Evolutionary conservation across 768 basidiomycete species (phyloP).

Genomic region (Calvatia gigantea): DNA sequence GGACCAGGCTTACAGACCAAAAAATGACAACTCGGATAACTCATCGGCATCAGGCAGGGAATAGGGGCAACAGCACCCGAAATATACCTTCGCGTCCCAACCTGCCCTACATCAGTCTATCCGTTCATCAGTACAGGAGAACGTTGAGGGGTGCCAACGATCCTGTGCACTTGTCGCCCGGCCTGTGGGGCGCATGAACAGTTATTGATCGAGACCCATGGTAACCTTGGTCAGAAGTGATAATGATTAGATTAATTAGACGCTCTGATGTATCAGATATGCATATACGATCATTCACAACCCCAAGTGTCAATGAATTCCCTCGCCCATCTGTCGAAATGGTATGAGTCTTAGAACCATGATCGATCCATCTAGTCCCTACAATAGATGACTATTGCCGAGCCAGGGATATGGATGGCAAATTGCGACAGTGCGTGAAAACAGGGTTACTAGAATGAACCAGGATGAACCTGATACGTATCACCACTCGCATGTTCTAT

Average conservation of each 20-base stretch:
- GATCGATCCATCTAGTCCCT: background rate
- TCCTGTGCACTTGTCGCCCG: background rate
- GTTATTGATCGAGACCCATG: slow-evolving; percentile 4
- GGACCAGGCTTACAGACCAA: no score
- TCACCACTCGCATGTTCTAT: background rate
- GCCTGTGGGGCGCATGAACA: background rate
- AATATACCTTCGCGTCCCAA: no score
- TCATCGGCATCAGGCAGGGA: no score
- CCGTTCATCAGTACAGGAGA: background rate
- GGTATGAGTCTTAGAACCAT: background rate
- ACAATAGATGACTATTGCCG: background rate
- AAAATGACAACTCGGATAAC: no score
- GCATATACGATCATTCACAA: background rate
- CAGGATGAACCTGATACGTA: background rate
- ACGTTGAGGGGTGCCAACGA: background rate
- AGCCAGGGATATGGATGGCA: background rate
- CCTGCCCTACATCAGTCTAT: no score
- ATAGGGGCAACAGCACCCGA: no score
- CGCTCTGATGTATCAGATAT: background rate
- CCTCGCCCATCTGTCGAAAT: background rate
- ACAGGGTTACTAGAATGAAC: background rate
- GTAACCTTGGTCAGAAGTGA: background rate
- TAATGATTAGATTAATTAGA: slow-evolving; percentile 10
- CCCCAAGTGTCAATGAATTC: no score
- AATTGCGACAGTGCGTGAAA: background rate